Conservation (phyloP, 306 rosid species). For the Gastrolobium villosum region DNA sequence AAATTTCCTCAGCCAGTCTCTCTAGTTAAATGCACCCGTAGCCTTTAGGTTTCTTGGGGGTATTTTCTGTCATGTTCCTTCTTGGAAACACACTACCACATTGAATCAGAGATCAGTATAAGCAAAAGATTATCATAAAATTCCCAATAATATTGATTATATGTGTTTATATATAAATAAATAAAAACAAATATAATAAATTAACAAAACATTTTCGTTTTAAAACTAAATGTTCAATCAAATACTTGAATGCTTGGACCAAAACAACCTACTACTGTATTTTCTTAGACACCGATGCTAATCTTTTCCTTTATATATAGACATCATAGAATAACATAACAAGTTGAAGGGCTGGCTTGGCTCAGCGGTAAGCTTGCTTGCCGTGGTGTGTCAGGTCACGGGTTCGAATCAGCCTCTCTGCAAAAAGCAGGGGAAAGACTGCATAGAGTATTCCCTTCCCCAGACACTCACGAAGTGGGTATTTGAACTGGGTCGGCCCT, state of each 20-base stretch:
- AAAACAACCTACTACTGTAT: too few species aligned
- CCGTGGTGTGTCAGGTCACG: too few species aligned
- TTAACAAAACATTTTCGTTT: neutral
- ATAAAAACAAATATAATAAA: neutral
- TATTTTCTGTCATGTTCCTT: conserved; percentile 40
- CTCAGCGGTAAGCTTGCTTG: too few species aligned
- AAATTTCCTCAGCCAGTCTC: neutral
- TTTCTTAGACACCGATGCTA: too few species aligned
- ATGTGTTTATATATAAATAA: neutral
- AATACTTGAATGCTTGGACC: neutral
- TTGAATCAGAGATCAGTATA: neutral
- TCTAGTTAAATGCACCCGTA: conserved; percentile 27
- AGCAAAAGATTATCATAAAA: neutral
- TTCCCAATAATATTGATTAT: neutral
- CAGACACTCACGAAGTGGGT: too few species aligned
- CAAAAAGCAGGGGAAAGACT: too few species aligned
- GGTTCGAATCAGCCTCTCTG: too few species aligned
- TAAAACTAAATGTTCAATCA: neutral
- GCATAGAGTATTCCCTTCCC: too few species aligned
- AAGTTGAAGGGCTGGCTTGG: too few species aligned
- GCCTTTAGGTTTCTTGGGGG: conserved; percentile 33
- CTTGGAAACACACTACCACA: conserved; percentile 38
- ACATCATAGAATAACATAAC: neutral
- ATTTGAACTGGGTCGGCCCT: too few species aligned
- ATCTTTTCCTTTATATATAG: neutral